phyloP scores from a whole-genome alignment of 441 rosid genomes.

The Adansonia madagascariensis region DNA sequence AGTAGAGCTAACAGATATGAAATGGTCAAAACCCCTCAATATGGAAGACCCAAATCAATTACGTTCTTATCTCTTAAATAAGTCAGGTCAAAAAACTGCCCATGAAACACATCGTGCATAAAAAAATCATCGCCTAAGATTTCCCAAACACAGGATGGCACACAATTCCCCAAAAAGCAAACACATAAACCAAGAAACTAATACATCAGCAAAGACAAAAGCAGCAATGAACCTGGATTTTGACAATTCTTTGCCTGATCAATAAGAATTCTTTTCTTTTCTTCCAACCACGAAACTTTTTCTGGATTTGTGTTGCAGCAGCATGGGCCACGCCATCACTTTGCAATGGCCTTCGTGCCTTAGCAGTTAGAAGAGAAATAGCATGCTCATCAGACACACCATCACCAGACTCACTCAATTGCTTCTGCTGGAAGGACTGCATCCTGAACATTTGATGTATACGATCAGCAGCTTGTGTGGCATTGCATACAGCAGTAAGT shows the following conservation, averaged over 20 bases:
- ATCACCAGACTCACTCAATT: slow-evolving; percentile 49
- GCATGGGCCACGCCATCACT: slow-evolving; percentile 54
- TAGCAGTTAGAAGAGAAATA: slow-evolving; percentile 59
- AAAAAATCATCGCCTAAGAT: not conserved
- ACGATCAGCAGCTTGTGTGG: slow-evolving; percentile 94
- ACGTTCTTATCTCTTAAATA: not conserved
- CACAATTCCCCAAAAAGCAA: not conserved
- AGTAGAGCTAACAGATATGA: not conserved
- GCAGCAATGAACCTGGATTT: slow-evolving; percentile 67
- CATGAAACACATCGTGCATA: not conserved
- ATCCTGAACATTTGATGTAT: slow-evolving; percentile 85
- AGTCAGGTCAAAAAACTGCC: not conserved
- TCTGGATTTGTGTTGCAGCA: slow-evolving; percentile 87
- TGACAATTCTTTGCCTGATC: slow-evolving; percentile 78
- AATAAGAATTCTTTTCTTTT: slow-evolving; percentile 80
- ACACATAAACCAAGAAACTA: not conserved
- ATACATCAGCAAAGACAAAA: slow-evolving; percentile 8
- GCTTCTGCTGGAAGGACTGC: slow-evolving; percentile 87
- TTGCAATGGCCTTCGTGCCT: slow-evolving; percentile 48
- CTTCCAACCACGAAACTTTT: slow-evolving; percentile 91
- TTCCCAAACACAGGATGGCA: not conserved
- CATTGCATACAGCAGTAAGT: slow-evolving; percentile 83
- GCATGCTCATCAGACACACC: slow-evolving; percentile 62
- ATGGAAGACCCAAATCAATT: not conserved
- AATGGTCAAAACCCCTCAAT: slow-evolving; percentile 10